Percentiles rank a stretch among this genome's conserved stretches.
Conservation (phyloP, 2,329 filamentous ascomycete genomes). For the Colletotrichum musicola region DNA sequence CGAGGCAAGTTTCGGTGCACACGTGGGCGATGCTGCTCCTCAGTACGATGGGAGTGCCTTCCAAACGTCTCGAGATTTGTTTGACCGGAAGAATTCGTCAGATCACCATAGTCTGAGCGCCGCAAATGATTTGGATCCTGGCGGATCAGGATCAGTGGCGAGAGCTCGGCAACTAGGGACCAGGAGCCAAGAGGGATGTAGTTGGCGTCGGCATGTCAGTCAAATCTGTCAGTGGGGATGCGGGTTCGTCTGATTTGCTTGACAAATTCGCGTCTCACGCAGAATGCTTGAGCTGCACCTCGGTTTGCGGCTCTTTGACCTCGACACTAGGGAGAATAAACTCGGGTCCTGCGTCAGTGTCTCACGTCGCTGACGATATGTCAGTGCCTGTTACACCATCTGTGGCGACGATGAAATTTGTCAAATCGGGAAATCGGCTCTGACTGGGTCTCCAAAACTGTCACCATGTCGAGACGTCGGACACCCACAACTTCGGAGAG, state of each 20-base stretch:
- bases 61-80: constrained; percentile 36
- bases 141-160: not conserved
- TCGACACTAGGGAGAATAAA: not conserved
- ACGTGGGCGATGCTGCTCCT: not conserved
- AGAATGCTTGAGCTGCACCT: constrained; percentile 5
- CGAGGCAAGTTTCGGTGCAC: constrained; percentile 14
- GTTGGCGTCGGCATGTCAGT: constrained; percentile 5
- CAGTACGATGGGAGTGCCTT: constrained; percentile 7
- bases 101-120: constrained; percentile 12
- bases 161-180: not conserved
- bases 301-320: constrained; percentile 9
- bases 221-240: not conserved
- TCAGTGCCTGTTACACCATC: constrained; percentile 28
- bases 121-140: not conserved
- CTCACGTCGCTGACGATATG: not conserved
- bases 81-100: constrained; percentile 23
- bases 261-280: constrained; percentile 22
- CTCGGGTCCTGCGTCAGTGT: constrained; percentile 15
- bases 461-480: not conserved
- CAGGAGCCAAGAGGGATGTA: not conserved
- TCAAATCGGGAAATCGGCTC: constrained; percentile 6
- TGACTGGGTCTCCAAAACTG: not conserved
- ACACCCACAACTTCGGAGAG: not conserved
- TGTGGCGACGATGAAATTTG: constrained; percentile 23
- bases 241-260: constrained; percentile 29